These are phyloP conservation scores for Talaromyces sp. DNA, from an alignment of 2,329 filamentous ascomycete species.

Conservation along the genomic window DNA sequence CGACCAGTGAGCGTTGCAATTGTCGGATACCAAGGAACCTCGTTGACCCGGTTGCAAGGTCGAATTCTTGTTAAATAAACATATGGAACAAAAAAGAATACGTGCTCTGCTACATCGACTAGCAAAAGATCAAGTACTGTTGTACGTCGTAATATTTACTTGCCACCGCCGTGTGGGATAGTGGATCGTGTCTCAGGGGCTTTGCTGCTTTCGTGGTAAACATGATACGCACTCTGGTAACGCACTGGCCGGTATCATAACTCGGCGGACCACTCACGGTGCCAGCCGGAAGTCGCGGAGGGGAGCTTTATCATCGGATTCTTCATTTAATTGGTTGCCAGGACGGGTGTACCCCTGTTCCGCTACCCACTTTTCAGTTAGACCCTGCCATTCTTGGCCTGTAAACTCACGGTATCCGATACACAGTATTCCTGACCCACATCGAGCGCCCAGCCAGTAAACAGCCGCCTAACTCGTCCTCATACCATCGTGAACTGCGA, in stretches of 20 bases:
- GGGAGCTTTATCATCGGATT: background rate
- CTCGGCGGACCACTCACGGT: background rate
- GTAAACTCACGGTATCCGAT: background rate
- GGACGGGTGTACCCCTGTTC: constrained; percentile 7
- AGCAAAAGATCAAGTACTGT: too few relatives aligned
- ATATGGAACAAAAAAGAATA: background rate
- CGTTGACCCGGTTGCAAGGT: constrained; percentile 7
- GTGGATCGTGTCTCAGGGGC: constrained; percentile 16
- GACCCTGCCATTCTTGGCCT: background rate
- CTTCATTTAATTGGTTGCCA: background rate
- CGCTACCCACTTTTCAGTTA: background rate
- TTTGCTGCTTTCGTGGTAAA: constrained; percentile 1
- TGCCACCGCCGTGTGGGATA: constrained; percentile 6
- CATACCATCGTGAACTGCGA: background rate
- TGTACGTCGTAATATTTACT: background rate
- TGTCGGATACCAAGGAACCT: background rate
- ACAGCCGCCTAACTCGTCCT: background rate
- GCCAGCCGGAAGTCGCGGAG: background rate
- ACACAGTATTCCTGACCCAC: background rate
- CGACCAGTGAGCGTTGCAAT: background rate
- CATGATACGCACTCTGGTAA: background rate
- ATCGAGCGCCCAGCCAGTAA: background rate
- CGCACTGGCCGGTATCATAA: background rate
- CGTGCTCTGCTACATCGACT: background rate
- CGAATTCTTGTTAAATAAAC: background rate